phyloP scores from a whole-genome alignment of 805 yeast species.

The Lipomyces lipofer region DNA sequence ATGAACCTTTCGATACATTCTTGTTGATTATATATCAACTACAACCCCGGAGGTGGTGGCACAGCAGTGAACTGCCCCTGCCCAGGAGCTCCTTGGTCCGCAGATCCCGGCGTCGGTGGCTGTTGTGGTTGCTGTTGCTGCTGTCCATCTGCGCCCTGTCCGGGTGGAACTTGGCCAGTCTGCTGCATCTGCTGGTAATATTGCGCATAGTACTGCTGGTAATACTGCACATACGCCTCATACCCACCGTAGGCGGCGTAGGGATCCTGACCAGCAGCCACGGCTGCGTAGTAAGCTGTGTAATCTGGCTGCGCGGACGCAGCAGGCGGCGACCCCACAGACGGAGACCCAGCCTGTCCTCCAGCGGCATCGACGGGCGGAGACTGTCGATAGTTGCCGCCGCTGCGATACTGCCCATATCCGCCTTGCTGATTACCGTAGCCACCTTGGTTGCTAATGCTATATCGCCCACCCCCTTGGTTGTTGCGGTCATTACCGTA shows the following conservation, averaged over 20 bases:
- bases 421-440: slow-evolving; percentile 2
- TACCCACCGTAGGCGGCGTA: slow-evolving; percentile 36
- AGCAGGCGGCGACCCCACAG: slow-evolving; percentile 8
- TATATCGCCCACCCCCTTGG: slow-evolving; percentile 23
- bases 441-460: slow-evolving; percentile 2
- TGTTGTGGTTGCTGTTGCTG: slow-evolving; percentile 1
- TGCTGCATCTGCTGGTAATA: slow-evolving; percentile 27
- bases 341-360: slow-evolving; percentile 9
- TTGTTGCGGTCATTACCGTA: slow-evolving; percentile 1
- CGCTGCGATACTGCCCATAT: too few relatives aligned
- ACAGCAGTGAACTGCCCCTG: background rate
- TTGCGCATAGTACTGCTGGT: slow-evolving; percentile 32
- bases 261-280: slow-evolving; percentile 33
- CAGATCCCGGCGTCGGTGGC: background rate
- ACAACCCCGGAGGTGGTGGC: slow-evolving; percentile 9
- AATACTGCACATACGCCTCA: slow-evolving; percentile 32
- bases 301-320: slow-evolving; percentile 25
- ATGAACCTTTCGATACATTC: background rate
- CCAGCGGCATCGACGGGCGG: slow-evolving; percentile 20
- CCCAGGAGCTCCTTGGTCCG: background rate
- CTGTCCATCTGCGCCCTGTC: background rate
- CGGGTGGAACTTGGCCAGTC: background rate
- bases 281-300: slow-evolving; percentile 31
- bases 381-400: background rate
- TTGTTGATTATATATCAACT: background rate